A percentile compares a stretch with the other conserved stretches of the same genome.
These are phyloP conservation scores for Lactarius sp. DNA, from an alignment of 768 basidiomycete species.

Conservation along the genomic window DNA sequence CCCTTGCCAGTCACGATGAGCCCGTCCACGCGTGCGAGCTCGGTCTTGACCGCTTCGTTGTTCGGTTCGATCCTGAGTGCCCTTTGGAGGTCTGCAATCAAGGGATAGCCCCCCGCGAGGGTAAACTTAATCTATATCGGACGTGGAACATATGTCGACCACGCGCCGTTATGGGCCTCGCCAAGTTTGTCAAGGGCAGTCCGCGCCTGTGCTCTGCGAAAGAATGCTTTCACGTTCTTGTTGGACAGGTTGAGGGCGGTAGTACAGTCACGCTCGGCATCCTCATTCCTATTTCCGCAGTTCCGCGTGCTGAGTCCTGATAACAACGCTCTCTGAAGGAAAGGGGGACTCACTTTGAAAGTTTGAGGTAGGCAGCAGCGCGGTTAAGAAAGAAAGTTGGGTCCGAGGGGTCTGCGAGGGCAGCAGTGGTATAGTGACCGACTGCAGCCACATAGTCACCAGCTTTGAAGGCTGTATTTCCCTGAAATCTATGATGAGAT, in stretches of 20 bases:
- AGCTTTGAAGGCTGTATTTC: slow-evolving; percentile 80
- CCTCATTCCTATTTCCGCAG: slow-evolving; percentile 14
- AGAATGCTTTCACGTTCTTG: slow-evolving; percentile 74
- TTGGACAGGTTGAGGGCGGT: slow-evolving; percentile 51
- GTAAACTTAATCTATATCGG: slow-evolving; percentile 5
- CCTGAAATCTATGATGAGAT: slow-evolving; percentile 43
- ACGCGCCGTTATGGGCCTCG: slow-evolving; percentile 61
- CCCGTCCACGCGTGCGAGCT: slow-evolving; percentile 49
- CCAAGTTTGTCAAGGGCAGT: slow-evolving; percentile 46
- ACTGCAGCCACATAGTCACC: slow-evolving; percentile 75
- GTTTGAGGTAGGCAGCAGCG: slow-evolving; percentile 87
- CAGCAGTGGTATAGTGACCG: slow-evolving; percentile 82
- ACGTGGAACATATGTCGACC: background rate
- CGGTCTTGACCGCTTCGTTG: slow-evolving; percentile 58
- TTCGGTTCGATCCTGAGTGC: slow-evolving; percentile 58
- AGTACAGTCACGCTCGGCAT: slow-evolving; percentile 47
- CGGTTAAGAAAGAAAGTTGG: slow-evolving; percentile 83
- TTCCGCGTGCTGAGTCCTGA: background rate
- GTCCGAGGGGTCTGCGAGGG: slow-evolving; percentile 63
- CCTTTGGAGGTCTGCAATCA: slow-evolving; percentile 50
- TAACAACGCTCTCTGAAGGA: background rate
- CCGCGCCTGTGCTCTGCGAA: slow-evolving; percentile 72
- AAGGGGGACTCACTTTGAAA: slow-evolving; percentile 76
- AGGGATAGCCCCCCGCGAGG: background rate
- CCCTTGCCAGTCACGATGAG: slow-evolving; percentile 36